A percentile compares a stretch with the other conserved stretches of the same genome.
These are phyloP conservation scores for Kluyveromyces starmeri DNA, from an alignment of 805 yeast genomes.

Conservation along the genomic window DNA sequence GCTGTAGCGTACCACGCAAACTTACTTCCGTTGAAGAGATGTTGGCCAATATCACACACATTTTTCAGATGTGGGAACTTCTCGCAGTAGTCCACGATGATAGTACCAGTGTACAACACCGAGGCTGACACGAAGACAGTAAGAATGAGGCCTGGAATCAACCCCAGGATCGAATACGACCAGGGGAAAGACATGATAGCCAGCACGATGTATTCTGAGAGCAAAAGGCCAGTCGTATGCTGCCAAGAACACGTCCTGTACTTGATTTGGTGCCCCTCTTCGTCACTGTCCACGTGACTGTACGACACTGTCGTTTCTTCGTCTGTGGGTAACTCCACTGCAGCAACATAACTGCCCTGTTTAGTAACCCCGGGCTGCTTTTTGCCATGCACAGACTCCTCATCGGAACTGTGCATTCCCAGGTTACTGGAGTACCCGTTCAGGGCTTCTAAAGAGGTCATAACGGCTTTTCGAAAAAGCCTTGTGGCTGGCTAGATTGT, in stretches of 20 bases:
- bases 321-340: no score
- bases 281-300: constrained; percentile 8
- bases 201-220: constrained; percentile 52
- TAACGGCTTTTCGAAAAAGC: no score
- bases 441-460: no score
- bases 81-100: constrained; percentile 45
- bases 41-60: constrained; percentile 53
- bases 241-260: constrained; percentile 49
- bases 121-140: constrained; percentile 43
- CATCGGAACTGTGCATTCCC: no score
- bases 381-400: no score
- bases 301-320: neutral
- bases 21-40: constrained; percentile 40
- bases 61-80: constrained; percentile 42
- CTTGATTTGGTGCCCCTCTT: constrained; percentile 30
- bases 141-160: constrained; percentile 48
- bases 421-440: no score
- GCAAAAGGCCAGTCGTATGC: constrained; percentile 49
- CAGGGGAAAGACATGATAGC: constrained; percentile 62
- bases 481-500: no score
- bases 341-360: no score
- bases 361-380: no score
- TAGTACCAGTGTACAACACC: constrained; percentile 48
- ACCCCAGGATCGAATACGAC: constrained; percentile 52
- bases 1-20: constrained; percentile 54